Base-by-base conservation (phyloP, 1,139 yeast genomes). In the Suhomyces chickasaworum region DNA sequence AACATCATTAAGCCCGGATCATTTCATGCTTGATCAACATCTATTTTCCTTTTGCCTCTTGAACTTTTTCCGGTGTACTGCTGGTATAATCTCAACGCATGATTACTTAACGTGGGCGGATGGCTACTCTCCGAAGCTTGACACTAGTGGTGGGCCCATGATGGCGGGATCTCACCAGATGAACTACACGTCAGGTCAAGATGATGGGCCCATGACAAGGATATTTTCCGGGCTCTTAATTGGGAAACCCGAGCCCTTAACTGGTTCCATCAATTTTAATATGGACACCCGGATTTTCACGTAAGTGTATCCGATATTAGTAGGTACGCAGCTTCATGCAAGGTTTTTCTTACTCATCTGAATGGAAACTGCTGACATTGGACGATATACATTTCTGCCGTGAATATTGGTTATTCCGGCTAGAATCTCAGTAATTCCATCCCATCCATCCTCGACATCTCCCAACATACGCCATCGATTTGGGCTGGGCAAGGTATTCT, bases 151-250 rank as follows among this genome's bases (percentile, higher is more conserved):
- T 31, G 34, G 34, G 20, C 20, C 34, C 37, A 33, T 25, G 34
- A n/a, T 25, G 12, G 6, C 37, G 16, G 23, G 25, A 33, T 33
- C 37, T 20, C 37, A 33, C 37, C 37, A 20, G 37, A 9, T 33
- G 34, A 15, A 7, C 10, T 15, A 15, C 5, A 16, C 3, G 17
- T 9, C 20, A 17, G 34, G 10, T 17, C 20, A 7, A 17, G 5
- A 12, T 9, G 12, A 20, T 33, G 37, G 34, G 34, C 34, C 34
- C 34, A 31, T 18, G 29, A 13, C 6, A 3, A 10, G n/a, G n/a
- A n/a, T n/a, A n/a, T n/a, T n/a, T n/a, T 9, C 6, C 13, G n/a
- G 29, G 27, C 29, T 25, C 29, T 10, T 6, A 25, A 25, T 13
- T 20, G 22, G 7, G 7, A 4, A 20, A 7, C 27, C 13, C n/a